Conservation (phyloP, 306 rosid species). For the Sicyos baderoa region DNA sequence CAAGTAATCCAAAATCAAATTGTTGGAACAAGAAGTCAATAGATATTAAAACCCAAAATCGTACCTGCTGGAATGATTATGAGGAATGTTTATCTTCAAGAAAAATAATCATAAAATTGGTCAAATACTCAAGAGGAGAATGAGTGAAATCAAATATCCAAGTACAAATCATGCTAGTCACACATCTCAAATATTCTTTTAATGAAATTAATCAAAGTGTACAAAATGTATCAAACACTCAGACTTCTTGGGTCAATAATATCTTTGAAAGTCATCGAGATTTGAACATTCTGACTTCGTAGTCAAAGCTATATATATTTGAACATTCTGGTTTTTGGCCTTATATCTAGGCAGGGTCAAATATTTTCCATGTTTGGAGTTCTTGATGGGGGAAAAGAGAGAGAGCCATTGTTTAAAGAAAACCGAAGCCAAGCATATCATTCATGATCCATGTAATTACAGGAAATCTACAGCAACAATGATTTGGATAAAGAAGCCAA, state of each 20-base stretch:
- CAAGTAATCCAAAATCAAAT: constrained; percentile 1
- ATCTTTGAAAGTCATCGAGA: too few species aligned
- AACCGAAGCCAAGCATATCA: background rate
- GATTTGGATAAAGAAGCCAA: background rate
- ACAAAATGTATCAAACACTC: background rate
- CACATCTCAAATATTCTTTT: background rate
- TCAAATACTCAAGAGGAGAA: background rate
- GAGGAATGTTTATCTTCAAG: constrained; percentile 10
- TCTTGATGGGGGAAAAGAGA: too few species aligned
- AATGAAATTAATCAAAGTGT: background rate
- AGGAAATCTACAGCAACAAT: constrained; percentile 5
- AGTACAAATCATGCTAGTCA: background rate
- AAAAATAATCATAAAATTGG: constrained; percentile 1
- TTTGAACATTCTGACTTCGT: too few species aligned
- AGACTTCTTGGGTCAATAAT: too few species aligned
- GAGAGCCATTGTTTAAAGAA: background rate
- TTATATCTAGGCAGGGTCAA: background rate
- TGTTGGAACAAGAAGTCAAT: constrained; percentile 14
- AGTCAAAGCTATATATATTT: too few species aligned
- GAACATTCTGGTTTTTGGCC: background rate
- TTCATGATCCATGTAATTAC: background rate
- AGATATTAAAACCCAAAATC: constrained; percentile 5
- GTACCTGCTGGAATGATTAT: constrained; percentile 11
- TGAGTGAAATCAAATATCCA: background rate
- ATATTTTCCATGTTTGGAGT: too few species aligned